Evolutionary conservation across 169 alveolate species (phyloP).

Genomic region (Plasmodium cynomolgi): DNA sequence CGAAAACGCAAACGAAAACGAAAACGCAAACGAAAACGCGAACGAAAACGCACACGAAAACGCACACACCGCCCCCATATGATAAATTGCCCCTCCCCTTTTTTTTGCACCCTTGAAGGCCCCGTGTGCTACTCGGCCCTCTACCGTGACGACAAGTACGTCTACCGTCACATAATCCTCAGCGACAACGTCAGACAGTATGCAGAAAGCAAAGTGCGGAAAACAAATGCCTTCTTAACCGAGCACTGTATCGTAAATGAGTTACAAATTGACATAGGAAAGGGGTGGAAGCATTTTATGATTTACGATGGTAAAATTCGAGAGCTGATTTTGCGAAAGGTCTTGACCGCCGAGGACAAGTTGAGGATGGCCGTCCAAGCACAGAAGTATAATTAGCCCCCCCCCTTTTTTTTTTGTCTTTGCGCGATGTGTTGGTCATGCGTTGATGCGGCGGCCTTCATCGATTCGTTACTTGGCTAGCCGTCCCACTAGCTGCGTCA

Average conservation of each 20-base stretch:
- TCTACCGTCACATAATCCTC: constrained; percentile 86
- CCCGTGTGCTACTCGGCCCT: constrained; percentile 90
- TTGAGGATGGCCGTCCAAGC: constrained; percentile 67
- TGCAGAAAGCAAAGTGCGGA: constrained; percentile 85
- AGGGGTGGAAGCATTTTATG: constrained; percentile 92
- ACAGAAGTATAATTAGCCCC: constrained; percentile 12
- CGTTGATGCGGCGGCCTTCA: not conserved
- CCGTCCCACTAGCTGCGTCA: not conserved
- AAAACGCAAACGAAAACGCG: no score
- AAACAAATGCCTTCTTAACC: constrained; percentile 83
- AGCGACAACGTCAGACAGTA: constrained; percentile 87
- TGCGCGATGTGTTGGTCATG: not conserved
- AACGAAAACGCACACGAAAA: not conserved
- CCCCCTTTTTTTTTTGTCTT: not conserved
- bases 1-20: no score
- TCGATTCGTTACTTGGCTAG: not conserved
- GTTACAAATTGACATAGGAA: constrained; percentile 85
- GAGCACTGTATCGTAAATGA: constrained; percentile 87
- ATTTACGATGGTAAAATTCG: constrained; percentile 84
- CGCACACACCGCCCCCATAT: not conserved
- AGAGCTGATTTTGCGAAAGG: constrained; percentile 86
- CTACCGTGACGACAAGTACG: constrained; percentile 86
- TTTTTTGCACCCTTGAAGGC: constrained; percentile 66
- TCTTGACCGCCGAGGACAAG: constrained; percentile 75
- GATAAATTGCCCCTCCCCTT: not conserved